Evolutionary conservation across 176 grass and related monocot species (phyloP), one percentile per base, ranked within the genome.

Genomic region (Triticum monococcum): DNA sequence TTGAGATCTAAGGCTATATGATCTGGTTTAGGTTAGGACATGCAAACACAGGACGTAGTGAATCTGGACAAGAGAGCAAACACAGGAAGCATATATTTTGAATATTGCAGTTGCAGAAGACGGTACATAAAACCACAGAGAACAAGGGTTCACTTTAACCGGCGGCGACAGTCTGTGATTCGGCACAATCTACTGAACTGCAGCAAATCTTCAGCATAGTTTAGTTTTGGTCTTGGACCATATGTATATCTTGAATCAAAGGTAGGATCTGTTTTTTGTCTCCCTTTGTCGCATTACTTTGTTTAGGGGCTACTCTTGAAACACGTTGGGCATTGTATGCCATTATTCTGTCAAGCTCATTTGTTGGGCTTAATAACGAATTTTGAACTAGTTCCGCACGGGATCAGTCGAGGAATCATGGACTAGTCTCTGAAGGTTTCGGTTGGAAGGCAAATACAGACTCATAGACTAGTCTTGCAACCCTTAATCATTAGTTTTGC

Each of bases 21-120:
- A 60, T 88, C 35, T 88, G 82, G 23, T 75, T 80, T 33, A 60
- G 31, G 45, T 60, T 77, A 48, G 62, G 31, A 32, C 13, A 79
- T 79, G 1, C 23, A 43, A 71, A 50, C 33, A 79, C 13, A 68
- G 1, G 83, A 22, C 5, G 8, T 23, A 54, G 65, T 67, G 13
- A 68, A 83, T 43, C 57, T 70, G 75, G 20, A 37, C 12, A 54
- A 54, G 50, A 85, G 12, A 89, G 13, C 26, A 66, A 75, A 56
- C 59, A 35, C 32, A 7, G 43, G 32, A 72, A 87, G 56, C 57
- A 36, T 28, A 64, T 7, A 72, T 66, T 83, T 36, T 59, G 59
- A 28, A 67, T 74, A 16, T 11, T 75, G 43, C 64, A 54, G 48
- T 14, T 75, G 33, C 64, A 54, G 48, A 41, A 75, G 41, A 61